Conservation (phyloP, 176 grass and related monocot genomes). For the Urochloa ruziziensis region DNA sequence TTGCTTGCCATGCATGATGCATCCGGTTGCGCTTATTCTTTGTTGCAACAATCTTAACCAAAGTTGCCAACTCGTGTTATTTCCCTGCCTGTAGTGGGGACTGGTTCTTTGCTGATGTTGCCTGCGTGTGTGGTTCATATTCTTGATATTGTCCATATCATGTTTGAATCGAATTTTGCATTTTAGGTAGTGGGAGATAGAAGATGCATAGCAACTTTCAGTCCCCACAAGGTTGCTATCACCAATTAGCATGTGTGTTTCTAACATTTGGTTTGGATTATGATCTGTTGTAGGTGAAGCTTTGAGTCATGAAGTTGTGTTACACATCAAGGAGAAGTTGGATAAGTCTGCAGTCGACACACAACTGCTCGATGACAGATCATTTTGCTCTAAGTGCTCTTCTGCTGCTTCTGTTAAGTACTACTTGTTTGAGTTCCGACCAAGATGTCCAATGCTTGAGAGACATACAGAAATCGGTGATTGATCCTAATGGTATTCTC, state of each 20-base stretch:
- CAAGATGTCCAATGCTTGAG: constrained; percentile 56
- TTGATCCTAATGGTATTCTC: constrained; percentile 44
- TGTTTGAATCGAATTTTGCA: neutral
- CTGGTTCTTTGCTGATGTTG: constrained; percentile 19
- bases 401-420: constrained; percentile 13
- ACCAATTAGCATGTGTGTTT: neutral
- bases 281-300: constrained; percentile 25
- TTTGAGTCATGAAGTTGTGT: neutral
- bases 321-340: neutral
- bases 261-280: neutral
- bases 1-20: neutral
- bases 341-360: neutral
- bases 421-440: constrained; percentile 33
- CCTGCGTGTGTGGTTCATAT: neutral
- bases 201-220: neutral
- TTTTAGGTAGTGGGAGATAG: neutral
- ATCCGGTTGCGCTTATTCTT: neutral
- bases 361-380: constrained; percentile 30
- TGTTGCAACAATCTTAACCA: neutral
- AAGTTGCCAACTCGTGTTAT: neutral
- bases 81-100: constrained; percentile 18
- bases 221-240: neutral
- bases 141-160: neutral
- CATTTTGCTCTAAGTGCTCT: constrained; percentile 21
- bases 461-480: constrained; percentile 31